Percentiles rank a stretch among this genome's conserved stretches.
These are phyloP conservation scores for Aspergillus nidulans DNA, from an alignment of 495 filamentous ascomycete species.

Conservation along the genomic window DNA sequence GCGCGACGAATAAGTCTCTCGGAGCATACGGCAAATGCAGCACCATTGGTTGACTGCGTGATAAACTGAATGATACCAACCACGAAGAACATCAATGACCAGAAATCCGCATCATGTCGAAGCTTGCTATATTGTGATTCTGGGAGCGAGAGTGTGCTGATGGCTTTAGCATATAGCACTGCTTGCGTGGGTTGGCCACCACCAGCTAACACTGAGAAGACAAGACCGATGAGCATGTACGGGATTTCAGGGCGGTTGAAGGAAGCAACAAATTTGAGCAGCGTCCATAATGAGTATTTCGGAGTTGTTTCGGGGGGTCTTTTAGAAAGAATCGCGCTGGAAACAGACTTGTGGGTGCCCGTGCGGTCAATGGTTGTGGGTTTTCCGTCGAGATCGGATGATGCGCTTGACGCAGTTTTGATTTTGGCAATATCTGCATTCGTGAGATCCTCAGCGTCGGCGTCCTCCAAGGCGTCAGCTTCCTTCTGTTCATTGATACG, in stretches of 20 bases:
- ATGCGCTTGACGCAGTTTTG: constrained; percentile 29
- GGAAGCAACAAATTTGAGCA: constrained; percentile 76
- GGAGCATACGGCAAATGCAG: constrained; percentile 78
- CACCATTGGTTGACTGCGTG: constrained; percentile 62
- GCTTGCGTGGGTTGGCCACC: constrained; percentile 81
- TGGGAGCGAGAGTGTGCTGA: constrained; percentile 59
- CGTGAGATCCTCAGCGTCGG: constrained; percentile 27
- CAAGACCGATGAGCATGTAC: constrained; percentile 70
- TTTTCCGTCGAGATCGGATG: constrained; percentile 20
- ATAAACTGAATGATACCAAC: constrained; percentile 76
- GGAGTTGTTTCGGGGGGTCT: constrained; percentile 39
- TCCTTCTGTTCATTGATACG: constrained; percentile 66
- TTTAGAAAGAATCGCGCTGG: constrained; percentile 61
- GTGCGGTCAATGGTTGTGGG: constrained; percentile 35
- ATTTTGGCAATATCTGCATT: constrained; percentile 26
- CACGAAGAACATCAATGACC: constrained; percentile 92
- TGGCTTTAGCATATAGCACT: constrained; percentile 86
- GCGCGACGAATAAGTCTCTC: constrained; percentile 79
- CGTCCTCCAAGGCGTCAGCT: constrained; percentile 31
- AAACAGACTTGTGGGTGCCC: constrained; percentile 68
- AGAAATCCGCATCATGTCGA: constrained; percentile 73
- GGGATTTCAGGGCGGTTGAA: constrained; percentile 76
- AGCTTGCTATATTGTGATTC: constrained; percentile 43
- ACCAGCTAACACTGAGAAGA: constrained; percentile 76
- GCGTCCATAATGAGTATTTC: constrained; percentile 73